A percentile compares a stretch with the other conserved stretches of the same genome.
phyloP scores from a whole-genome alignment of 306 rosid genomes.

The Cucurbita argyrosperma region DNA sequence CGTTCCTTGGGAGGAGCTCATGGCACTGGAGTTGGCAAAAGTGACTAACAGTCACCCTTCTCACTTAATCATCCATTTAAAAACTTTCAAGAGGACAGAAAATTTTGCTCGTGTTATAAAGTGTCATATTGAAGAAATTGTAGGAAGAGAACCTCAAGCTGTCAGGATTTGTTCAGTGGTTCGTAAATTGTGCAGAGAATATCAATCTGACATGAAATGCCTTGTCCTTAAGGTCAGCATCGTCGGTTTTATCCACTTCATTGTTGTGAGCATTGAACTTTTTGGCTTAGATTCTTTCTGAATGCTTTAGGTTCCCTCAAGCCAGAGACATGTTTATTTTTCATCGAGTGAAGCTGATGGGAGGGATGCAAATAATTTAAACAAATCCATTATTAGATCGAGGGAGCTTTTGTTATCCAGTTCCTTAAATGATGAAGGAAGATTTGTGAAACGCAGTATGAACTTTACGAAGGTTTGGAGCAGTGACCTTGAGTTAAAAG shows the following conservation, averaged over 20 bases:
- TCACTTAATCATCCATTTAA: slow-evolving; percentile 82
- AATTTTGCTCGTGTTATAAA: slow-evolving; percentile 61
- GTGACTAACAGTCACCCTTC: slow-evolving; percentile 66
- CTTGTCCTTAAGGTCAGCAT: slow-evolving; percentile 47
- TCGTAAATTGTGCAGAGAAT: slow-evolving; percentile 59
- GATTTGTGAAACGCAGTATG: slow-evolving; percentile 54
- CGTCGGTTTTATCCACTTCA: slow-evolving; percentile 9
- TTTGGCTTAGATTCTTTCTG: slow-evolving; percentile 19
- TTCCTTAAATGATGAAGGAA: slow-evolving; percentile 38
- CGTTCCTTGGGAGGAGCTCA: slow-evolving; percentile 84
- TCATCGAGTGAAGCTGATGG: slow-evolving; percentile 69
- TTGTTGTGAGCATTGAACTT: slow-evolving; percentile 4
- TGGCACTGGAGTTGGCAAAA: slow-evolving; percentile 85
- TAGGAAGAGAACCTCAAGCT: slow-evolving; percentile 67
- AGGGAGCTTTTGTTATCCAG: slow-evolving; percentile 46
- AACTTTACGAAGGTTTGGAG: slow-evolving; percentile 85
- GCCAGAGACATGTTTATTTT: slow-evolving; percentile 77
- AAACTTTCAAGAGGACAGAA: slow-evolving; percentile 68
- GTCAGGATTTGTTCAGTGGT: slow-evolving; percentile 57
- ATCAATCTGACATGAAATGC: slow-evolving; percentile 58
- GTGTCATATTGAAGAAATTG: slow-evolving; percentile 43
- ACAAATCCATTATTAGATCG: slow-evolving; percentile 52
- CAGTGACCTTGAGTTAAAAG: slow-evolving; percentile 67
- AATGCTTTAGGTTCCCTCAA: slow-evolving; percentile 78
- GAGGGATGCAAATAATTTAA: slow-evolving; percentile 37